Percentiles rank a stretch among this genome's conserved stretches.
These are phyloP conservation scores for Sporodiniella umbellata DNA, from an alignment of 371 early-diverging fungal genomes.

Conservation along the genomic window DNA sequence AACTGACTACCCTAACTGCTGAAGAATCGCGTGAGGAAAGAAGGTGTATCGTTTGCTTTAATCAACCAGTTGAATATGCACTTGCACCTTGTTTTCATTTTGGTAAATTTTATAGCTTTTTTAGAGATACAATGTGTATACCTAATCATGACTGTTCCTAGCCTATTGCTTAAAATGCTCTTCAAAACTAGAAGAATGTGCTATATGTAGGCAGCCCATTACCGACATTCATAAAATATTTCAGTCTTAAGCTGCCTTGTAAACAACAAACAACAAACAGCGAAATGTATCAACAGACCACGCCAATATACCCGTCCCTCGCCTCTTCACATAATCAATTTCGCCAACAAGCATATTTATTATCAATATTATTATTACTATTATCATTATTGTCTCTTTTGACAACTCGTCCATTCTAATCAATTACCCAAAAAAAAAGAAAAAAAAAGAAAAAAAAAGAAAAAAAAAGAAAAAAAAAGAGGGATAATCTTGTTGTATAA, in stretches of 20 bases:
- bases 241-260: constrained; percentile 8
- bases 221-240: constrained; percentile 25
- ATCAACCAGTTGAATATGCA: constrained; percentile 23
- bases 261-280: neutral
- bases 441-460: too few species aligned
- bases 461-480: too few species aligned
- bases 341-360: too few species aligned
- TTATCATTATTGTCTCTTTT: too few species aligned
- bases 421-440: too few species aligned
- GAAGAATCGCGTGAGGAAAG: constrained; percentile 3
- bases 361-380: too few species aligned
- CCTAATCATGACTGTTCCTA: constrained; percentile 7
- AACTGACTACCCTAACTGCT: neutral
- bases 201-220: constrained; percentile 23
- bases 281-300: neutral
- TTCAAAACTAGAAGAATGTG: constrained; percentile 31
- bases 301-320: too few species aligned
- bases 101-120: too few species aligned
- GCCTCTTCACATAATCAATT: too few species aligned
- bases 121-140: neutral
- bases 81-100: constrained; percentile 38
- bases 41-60: constrained; percentile 39
- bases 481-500: too few species aligned
- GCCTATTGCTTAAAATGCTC: constrained; percentile 39
- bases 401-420: too few species aligned